Percentiles rank a stretch among this genome's conserved stretches.
These are phyloP conservation scores for Talaromyces rugulosus DNA, from an alignment of 2,329 filamentous ascomycete genomes.

Conservation along the genomic window DNA sequence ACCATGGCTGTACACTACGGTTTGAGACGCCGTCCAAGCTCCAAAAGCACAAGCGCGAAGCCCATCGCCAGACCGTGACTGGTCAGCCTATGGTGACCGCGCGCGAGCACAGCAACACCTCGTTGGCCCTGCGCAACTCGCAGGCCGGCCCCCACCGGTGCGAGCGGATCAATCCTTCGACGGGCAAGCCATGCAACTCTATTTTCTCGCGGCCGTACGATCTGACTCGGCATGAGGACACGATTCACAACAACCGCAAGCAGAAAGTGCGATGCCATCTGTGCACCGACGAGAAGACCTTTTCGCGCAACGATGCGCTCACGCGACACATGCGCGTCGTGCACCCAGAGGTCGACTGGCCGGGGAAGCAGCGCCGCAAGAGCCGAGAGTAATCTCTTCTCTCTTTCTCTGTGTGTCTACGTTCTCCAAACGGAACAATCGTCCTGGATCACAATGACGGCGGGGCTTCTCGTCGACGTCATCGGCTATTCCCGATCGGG, in stretches of 20 bases:
- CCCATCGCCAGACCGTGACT: constrained; percentile 66
- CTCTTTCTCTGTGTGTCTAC: neutral
- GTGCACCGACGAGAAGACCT: constrained; percentile 95
- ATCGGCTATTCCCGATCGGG: constrained; percentile 5
- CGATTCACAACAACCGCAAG: constrained; percentile 92
- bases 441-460: constrained; percentile 5
- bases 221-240: constrained; percentile 92
- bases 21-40: constrained; percentile 84
- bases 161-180: constrained; percentile 88
- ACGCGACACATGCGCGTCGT: constrained; percentile 93
- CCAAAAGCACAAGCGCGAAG: constrained; percentile 94
- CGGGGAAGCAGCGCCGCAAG: constrained; percentile 56
- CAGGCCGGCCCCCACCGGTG: constrained; percentile 93
- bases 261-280: constrained; percentile 90
- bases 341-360: constrained; percentile 80
- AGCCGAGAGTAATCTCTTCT: constrained; percentile 28
- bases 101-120: constrained; percentile 43
- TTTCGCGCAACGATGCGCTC: constrained; percentile 89
- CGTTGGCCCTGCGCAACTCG: constrained; percentile 64
- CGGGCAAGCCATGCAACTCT: constrained; percentile 89
- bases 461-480: neutral
- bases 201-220: constrained; percentile 96
- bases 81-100: constrained; percentile 32
- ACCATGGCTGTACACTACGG: constrained; percentile 80
- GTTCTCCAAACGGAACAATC: neutral